phyloP scores from a whole-genome alignment of 2,329 filamentous ascomycete species.

The Sphaerulina populicola region DNA sequence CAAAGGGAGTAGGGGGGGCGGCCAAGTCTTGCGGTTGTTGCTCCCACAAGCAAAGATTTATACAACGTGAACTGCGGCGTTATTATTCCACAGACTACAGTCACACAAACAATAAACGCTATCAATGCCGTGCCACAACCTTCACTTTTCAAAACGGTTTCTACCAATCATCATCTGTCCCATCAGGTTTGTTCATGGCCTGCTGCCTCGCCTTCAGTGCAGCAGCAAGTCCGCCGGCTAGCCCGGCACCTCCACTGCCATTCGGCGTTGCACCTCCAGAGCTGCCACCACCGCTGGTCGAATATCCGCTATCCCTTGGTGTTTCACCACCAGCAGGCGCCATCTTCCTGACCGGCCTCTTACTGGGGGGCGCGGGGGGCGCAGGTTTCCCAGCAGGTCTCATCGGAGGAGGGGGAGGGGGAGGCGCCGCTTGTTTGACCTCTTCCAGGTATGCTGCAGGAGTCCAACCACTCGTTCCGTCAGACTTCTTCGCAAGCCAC shows the following conservation, averaged over 20 bases:
- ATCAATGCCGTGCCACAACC: neutral
- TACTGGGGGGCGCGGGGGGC: slow-evolving; percentile 69
- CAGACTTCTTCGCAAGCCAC: slow-evolving; percentile 79
- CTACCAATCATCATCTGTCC: slow-evolving; percentile 36
- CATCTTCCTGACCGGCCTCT: slow-evolving; percentile 70
- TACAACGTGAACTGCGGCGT: too few species aligned
- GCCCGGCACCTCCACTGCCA: slow-evolving; percentile 33
- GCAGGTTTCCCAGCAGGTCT: slow-evolving; percentile 46
- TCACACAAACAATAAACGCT: neutral
- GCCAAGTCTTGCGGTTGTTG: too few species aligned
- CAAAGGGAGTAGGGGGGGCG: too few species aligned
- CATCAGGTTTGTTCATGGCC: slow-evolving; percentile 39
- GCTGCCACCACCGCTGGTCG: slow-evolving; percentile 21
- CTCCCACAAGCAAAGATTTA: too few species aligned
- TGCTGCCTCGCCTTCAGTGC: slow-evolving; percentile 43
- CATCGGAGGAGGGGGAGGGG: slow-evolving; percentile 46
- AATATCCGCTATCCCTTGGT: slow-evolving; percentile 56
- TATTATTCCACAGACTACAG: too few species aligned
- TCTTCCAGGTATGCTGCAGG: slow-evolving; percentile 93
- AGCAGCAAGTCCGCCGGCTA: slow-evolving; percentile 45
- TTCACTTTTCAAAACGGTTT: neutral
- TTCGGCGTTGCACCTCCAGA: slow-evolving; percentile 29
- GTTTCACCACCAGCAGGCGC: slow-evolving; percentile 52
- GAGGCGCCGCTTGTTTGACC: slow-evolving; percentile 48
- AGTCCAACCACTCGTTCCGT: slow-evolving; percentile 74